Evolutionary conservation across 768 basidiomycete species (phyloP).

Genomic region (Pleurotus platypus): DNA sequence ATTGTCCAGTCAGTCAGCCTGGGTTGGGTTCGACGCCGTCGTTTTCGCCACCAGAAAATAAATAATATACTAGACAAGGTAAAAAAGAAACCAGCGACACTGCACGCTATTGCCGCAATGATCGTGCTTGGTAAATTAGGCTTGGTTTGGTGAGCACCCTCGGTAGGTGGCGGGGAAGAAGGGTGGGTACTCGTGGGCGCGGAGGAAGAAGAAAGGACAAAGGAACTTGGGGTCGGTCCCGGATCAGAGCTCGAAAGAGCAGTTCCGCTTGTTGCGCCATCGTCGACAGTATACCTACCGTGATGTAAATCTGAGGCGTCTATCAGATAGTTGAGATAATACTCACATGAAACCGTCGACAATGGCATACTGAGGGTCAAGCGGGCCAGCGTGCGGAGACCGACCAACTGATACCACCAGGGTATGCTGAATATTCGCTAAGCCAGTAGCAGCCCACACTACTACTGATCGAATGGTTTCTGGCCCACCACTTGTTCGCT

Average conservation of each 20-base stretch:
- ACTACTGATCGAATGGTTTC: conserved; percentile 6
- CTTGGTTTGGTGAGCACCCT: background rate
- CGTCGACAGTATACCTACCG: background rate
- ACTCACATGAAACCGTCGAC: conserved; percentile 14
- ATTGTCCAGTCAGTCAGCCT: background rate
- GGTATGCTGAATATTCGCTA: conserved; percentile 10
- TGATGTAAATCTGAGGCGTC: background rate
- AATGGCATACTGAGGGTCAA: conserved; percentile 3
- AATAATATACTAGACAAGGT: background rate
- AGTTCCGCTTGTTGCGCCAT: background rate
- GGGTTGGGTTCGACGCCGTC: background rate
- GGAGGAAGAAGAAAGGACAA: background rate
- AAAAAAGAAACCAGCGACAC: background rate
- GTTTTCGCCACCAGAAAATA: background rate
- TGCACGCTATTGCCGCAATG: background rate
- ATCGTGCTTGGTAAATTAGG: background rate
- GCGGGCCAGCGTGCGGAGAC: background rate
- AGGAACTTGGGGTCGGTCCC: background rate
- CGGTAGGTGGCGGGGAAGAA: background rate
- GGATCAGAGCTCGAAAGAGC: background rate
- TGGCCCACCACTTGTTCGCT: background rate
- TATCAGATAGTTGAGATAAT: background rate
- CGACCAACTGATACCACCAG: conserved; percentile 8
- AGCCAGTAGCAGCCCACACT: conserved; percentile 9
- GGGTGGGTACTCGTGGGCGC: background rate